Conservation (phyloP, 2,329 filamentous ascomycete species). For the Aspergillus spinulosporus region DNA sequence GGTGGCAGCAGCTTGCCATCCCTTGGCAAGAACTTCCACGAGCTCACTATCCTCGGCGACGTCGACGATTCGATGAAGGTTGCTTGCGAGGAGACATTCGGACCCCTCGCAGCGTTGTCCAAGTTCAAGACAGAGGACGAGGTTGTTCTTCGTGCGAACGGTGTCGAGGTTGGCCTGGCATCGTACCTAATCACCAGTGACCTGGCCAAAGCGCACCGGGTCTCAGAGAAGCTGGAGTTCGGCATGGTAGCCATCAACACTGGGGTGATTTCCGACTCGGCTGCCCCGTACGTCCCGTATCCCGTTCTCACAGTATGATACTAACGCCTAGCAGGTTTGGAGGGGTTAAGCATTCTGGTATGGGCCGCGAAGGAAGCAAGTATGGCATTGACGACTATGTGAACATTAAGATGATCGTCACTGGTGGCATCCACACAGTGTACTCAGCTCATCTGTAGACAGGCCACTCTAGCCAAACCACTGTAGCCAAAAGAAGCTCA, state of each 20-base stretch:
- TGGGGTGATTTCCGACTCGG: constrained; percentile 13
- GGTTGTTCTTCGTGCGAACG: background rate
- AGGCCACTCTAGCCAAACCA: background rate
- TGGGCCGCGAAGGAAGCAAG: constrained; percentile 72
- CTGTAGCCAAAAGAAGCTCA: too few relatives aligned
- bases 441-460: background rate
- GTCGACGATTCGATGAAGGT: constrained; percentile 81
- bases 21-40: constrained; percentile 78
- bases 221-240: constrained; percentile 52
- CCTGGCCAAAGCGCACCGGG: constrained; percentile 54
- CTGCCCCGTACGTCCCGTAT: constrained; percentile 13
- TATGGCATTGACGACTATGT: constrained; percentile 74
- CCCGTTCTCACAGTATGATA: background rate
- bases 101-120: constrained; percentile 83
- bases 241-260: constrained; percentile 29
- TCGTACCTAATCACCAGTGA: constrained; percentile 77
- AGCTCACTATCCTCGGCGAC: constrained; percentile 80
- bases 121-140: constrained; percentile 5
- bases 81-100: constrained; percentile 84
- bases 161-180: constrained; percentile 4
- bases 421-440: constrained; percentile 8
- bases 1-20: constrained; percentile 58
- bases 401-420: constrained; percentile 59
- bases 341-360: constrained; percentile 76
- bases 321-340: constrained; percentile 56